Conservation (phyloP, 2,329 filamentous ascomycete species). For the Penicillium occitanis region DNA sequence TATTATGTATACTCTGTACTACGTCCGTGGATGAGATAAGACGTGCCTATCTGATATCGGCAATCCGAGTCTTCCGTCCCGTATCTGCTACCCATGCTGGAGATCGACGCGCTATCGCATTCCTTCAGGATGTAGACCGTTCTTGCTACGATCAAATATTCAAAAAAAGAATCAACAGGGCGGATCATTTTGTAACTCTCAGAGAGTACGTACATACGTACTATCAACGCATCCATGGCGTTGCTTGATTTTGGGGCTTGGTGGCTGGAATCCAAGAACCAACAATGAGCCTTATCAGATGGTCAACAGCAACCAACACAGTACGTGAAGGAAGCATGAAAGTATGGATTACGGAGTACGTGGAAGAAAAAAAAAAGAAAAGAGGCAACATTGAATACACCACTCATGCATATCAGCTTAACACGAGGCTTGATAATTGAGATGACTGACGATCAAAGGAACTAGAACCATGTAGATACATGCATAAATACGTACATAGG, state of each 20-base stretch:
- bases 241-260: slow-evolving; percentile 5
- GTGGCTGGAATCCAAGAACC: background rate
- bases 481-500: background rate
- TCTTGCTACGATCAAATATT: background rate
- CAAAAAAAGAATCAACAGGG: background rate
- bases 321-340: background rate
- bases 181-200: background rate
- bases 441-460: slow-evolving; percentile 12
- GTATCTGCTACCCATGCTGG: background rate
- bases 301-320: background rate
- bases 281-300: background rate
- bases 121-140: background rate
- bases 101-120: background rate
- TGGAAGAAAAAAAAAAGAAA: background rate
- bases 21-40: background rate
- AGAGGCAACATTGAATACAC: background rate
- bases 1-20: background rate
- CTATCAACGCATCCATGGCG: background rate
- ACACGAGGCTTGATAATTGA: background rate
- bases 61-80: slow-evolving; percentile 3
- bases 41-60: background rate
- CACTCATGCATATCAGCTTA: background rate
- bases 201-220: background rate
- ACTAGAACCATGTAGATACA: slow-evolving; percentile 5
- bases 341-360: background rate